Conservation (phyloP, 192 early-diverging fungal species). For the Coemansia sp. region DNA sequence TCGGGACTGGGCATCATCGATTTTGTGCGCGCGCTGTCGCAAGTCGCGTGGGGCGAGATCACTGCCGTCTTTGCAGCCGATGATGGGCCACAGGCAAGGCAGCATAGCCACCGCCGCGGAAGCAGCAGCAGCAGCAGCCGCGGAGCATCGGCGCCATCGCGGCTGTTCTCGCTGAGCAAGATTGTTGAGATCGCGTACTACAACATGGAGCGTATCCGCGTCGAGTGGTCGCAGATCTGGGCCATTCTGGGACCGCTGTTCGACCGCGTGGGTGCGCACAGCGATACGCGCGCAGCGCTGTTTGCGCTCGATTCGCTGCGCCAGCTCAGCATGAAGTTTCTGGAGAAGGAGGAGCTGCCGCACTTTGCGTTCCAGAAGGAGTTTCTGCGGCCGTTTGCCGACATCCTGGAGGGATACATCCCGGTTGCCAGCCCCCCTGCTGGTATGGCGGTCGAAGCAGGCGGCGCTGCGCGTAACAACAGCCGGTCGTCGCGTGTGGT, state of each 20-base stretch:
- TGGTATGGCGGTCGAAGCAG: background rate
- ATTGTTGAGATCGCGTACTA: constrained; percentile 97
- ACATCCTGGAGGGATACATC: constrained; percentile 76
- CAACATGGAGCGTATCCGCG: constrained; percentile 94
- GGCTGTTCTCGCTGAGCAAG: constrained; percentile 92
- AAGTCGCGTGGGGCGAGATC: constrained; percentile 89
- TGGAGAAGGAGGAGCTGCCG: constrained; percentile 92
- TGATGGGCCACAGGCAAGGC: background rate
- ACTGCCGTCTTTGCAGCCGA: constrained; percentile 19
- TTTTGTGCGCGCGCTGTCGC: constrained; percentile 84
- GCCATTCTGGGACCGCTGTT: constrained; percentile 80
- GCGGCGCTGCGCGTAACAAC: background rate
- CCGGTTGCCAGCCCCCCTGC: constrained; percentile 43
- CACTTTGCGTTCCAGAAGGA: constrained; percentile 96
- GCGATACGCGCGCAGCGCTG: constrained; percentile 79
- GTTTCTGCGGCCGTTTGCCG: constrained; percentile 87
- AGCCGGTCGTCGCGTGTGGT: constrained; percentile 5
- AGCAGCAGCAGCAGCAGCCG: background rate
- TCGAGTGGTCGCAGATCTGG: constrained; percentile 96
- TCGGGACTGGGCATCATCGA: constrained; percentile 84
- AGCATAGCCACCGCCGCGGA: background rate
- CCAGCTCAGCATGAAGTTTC: constrained; percentile 90
- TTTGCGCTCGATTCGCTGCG: constrained; percentile 92
- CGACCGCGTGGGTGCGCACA: constrained; percentile 83
- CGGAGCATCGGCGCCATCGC: constrained; percentile 54